Percentiles rank a stretch among this genome's conserved stretches.
These are phyloP conservation scores for Tricholoma hemisulphureum DNA, from an alignment of 768 basidiomycete species.

Conservation along the genomic window DNA sequence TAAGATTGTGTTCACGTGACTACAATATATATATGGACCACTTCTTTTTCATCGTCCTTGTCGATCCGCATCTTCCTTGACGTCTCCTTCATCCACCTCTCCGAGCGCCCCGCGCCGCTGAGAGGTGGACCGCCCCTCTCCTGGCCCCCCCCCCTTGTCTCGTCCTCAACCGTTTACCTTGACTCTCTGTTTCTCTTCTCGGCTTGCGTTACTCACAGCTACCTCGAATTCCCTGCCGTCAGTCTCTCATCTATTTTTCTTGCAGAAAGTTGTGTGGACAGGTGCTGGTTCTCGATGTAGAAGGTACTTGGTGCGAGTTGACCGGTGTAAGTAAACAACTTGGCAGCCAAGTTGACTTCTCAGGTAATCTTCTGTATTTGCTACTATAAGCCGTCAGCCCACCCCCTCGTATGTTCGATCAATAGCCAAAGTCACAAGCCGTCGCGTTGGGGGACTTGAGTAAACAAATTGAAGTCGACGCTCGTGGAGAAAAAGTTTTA, in stretches of 20 bases:
- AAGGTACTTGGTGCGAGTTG: slow-evolving; percentile 84
- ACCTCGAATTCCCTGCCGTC: no score
- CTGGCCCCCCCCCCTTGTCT: no score
- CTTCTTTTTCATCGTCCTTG: no score
- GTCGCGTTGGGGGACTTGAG: slow-evolving; percentile 88
- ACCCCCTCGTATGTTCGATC: slow-evolving; percentile 58
- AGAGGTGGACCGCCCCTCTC: no score
- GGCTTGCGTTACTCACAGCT: slow-evolving; percentile 66
- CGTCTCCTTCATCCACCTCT: no score
- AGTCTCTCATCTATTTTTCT: background rate
- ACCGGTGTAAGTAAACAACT: slow-evolving; percentile 80
- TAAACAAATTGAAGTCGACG: slow-evolving; percentile 91
- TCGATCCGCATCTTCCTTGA: no score
- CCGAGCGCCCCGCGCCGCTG: no score
- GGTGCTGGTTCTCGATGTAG: slow-evolving; percentile 85
- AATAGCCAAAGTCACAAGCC: slow-evolving; percentile 87
- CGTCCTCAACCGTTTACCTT: no score
- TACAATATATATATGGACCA: no score
- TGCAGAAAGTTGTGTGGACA: slow-evolving; percentile 85
- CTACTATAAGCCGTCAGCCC: background rate
- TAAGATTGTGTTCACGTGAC: no score
- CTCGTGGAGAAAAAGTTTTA: no score
- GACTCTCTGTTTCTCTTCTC: no score
- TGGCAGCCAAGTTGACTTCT: slow-evolving; percentile 75
- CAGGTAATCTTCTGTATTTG: slow-evolving; percentile 44